These are phyloP conservation scores for Cyclaneusma minus DNA, from an alignment of 2,329 filamentous ascomycete genomes.

Conservation along the genomic window DNA sequence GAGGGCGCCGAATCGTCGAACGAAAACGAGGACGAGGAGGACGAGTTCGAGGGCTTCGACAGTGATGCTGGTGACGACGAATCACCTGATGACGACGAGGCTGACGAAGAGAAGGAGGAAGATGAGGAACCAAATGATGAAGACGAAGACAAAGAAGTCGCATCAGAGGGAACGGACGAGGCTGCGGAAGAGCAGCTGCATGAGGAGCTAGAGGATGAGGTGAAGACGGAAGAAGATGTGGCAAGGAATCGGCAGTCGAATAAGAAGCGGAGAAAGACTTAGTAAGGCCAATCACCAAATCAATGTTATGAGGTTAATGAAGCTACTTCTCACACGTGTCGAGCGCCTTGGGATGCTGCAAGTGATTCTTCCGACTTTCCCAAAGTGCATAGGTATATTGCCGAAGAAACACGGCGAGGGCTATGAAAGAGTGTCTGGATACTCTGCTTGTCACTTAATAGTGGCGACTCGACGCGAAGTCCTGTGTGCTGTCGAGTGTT, in stretches of 20 bases:
- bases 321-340: too few relatives aligned
- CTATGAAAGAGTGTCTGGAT: too few relatives aligned
- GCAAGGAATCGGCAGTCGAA: conserved; percentile 9
- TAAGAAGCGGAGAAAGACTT: conserved; percentile 18
- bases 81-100: conserved; percentile 16
- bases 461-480: too few relatives aligned
- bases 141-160: conserved; percentile 14
- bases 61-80: conserved; percentile 28
- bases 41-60: conserved; percentile 31
- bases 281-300: too few relatives aligned
- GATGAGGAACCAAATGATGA: conserved; percentile 27
- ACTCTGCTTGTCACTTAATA: too few relatives aligned
- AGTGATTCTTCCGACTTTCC: too few relatives aligned
- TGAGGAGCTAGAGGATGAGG: conserved; percentile 13
- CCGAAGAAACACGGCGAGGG: too few relatives aligned
- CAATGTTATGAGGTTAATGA: too few relatives aligned
- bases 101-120: conserved; percentile 23
- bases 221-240: conserved; percentile 7
- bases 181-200: conserved; percentile 16
- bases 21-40: conserved; percentile 20
- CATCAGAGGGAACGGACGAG: conserved; percentile 11
- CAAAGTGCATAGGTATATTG: too few relatives aligned
- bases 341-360: too few relatives aligned
- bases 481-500: too few relatives aligned
- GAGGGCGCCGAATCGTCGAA: conserved; percentile 20